A percentile compares a stretch with the other conserved stretches of the same genome.
phyloP scores from a whole-genome alignment of 345 rosid genomes.

The Trapa bicornis region DNA sequence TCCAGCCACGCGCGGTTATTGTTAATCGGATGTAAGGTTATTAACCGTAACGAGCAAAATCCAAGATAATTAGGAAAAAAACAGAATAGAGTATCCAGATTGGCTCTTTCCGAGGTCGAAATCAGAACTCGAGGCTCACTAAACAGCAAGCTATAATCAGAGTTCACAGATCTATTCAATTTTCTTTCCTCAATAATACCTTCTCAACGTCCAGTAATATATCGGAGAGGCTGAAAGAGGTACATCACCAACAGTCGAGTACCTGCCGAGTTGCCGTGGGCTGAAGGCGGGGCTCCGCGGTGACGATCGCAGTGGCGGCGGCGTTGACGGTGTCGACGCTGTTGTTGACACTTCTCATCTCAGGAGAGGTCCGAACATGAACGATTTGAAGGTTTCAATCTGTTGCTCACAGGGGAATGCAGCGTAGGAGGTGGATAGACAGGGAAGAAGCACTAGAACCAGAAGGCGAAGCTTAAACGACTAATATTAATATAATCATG shows the following conservation, averaged over 20 bases:
- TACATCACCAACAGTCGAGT: not conserved
- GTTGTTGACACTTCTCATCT: slow-evolving; percentile 38
- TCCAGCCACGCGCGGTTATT: not conserved
- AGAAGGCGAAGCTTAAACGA: not conserved
- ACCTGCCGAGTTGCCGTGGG: slow-evolving; percentile 51
- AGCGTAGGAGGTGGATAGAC: not conserved
- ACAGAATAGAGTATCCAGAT: slow-evolving; percentile 5
- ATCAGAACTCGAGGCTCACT: not conserved
- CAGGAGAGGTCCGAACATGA: slow-evolving; percentile 10
- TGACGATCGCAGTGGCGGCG: slow-evolving; percentile 87
- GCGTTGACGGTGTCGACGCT: slow-evolving; percentile 86
- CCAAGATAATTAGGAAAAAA: not conserved
- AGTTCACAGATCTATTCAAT: not conserved
- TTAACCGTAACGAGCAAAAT: not conserved
- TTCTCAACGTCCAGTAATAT: not conserved
- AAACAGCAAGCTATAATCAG: not conserved
- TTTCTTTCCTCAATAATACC: not conserved
- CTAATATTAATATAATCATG: not conserved
- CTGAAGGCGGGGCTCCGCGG: slow-evolving; percentile 76
- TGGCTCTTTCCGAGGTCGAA: not conserved
- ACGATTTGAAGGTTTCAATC: too few species aligned
- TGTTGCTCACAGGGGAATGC: too few species aligned
- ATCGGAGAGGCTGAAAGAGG: not conserved
- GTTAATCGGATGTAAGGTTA: not conserved
- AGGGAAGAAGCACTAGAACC: not conserved